Base-by-base conservation (phyloP, 1,284 basidiomycete species). In the Rhizoctonia solani region DNA sequence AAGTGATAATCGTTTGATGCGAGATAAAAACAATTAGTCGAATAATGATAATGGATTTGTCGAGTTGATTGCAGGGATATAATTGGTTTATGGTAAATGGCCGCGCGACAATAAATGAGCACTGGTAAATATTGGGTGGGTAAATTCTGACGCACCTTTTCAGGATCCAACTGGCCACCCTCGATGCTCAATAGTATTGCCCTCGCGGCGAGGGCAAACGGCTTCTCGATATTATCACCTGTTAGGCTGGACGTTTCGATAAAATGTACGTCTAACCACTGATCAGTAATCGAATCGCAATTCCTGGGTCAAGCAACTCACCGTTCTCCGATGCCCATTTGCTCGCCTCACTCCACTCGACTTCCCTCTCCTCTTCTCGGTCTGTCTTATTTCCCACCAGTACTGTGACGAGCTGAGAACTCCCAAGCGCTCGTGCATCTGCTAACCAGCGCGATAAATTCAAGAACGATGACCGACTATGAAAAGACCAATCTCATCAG, bases 321-420 rank as follows among this genome's bases (percentile, higher is more conserved):
- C 93, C 90, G 75, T 98, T 93, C 76, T 95, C 92, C 65, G 93
- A 88, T 25, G 96, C 96, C 93, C 94, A 99, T 74, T 85, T 83
- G 74, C 91, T 93, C 6, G 93, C 96, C 78, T 99, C 96, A 19
- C 89, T 83, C 85, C 92, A 96, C 72, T 95, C 92, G 23, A 99
- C 95, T 76, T 98, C 91, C 58, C 96, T 81, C 50, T 98, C 93
- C 65, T 97, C 95, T 72, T 97, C 95, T 70, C 87, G 83, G 75
- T 99, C 96, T 13, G 90, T 86, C 80, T 99, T 98, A 79, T 96
- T 98, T 32, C 96, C 96, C 4, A 98, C 95, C 2, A 99, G 80
- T 2, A 98, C 93, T 0, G 89, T 87, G 32, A 95, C 92, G 0
- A 98, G 81, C 74, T 98, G 89, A 5, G 93, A 88, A 67, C 93